These are phyloP conservation scores for Sordariomycetes sp. DNA, from an alignment of 2,329 filamentous ascomycete species.

Conservation along the genomic window DNA sequence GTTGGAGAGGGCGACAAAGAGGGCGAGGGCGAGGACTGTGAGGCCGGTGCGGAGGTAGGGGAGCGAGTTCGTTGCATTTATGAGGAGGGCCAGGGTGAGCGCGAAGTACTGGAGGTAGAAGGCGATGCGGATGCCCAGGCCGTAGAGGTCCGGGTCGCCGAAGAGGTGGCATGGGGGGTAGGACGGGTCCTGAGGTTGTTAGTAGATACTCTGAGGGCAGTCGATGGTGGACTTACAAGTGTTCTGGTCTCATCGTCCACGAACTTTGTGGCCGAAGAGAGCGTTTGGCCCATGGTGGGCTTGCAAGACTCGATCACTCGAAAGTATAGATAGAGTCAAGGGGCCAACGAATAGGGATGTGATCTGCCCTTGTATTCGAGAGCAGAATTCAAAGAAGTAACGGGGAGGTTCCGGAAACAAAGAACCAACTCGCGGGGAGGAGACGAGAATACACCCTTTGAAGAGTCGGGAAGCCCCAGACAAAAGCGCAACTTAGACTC, in stretches of 20 bases:
- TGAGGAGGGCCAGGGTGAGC: constrained; percentile 1
- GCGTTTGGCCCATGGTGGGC: constrained; percentile 1
- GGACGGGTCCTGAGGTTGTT: constrained; percentile 22
- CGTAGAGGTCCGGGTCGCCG: constrained; percentile 6
- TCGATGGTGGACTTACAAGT: background rate
- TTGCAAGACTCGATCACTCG: background rate
- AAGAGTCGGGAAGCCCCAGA: too few relatives aligned
- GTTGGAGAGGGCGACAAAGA: background rate
- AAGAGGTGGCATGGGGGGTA: constrained; percentile 5
- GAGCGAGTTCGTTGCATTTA: background rate
- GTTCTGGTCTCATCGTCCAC: background rate
- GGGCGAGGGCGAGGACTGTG: background rate
- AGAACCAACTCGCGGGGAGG: too few relatives aligned
- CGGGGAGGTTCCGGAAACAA: too few relatives aligned
- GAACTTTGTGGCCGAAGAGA: constrained; percentile 1
- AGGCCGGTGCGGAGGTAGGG: background rate
- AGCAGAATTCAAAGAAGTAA: too few relatives aligned
- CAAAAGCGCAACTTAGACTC: too few relatives aligned
- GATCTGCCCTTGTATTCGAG: too few relatives aligned
- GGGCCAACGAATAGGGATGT: too few relatives aligned
- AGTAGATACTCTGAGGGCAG: constrained; percentile 7
- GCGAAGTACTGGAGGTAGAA: constrained; percentile 6
- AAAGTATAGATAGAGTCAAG: background rate
- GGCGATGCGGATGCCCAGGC: constrained; percentile 6
- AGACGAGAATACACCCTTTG: too few relatives aligned